phyloP scores from a whole-genome alignment of 257 asterid genomes.

The Rubia yunnanensis region DNA sequence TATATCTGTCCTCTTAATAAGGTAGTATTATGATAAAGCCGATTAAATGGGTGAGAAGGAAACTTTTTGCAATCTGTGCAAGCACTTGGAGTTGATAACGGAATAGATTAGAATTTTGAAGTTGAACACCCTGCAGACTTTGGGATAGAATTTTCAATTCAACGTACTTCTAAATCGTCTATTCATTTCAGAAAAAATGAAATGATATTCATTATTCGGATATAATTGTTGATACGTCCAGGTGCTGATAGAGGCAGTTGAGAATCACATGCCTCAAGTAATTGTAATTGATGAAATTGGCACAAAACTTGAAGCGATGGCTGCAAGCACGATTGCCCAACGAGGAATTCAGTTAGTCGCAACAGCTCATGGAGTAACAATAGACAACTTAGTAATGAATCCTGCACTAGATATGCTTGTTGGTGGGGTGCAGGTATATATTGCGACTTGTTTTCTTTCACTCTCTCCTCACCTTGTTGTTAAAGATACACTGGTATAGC shows the following conservation, averaged over 20 bases:
- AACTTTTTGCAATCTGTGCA: not conserved
- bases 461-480: not conserved
- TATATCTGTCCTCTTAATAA: conserved; percentile 2
- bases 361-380: conserved; percentile 96
- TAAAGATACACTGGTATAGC: too few species aligned
- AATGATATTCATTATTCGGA: not conserved
- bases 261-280: conserved; percentile 98
- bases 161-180: not conserved
- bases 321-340: conserved; percentile 97
- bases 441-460: not conserved
- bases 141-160: not conserved
- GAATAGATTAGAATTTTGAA: not conserved
- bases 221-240: conserved; percentile 16
- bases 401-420: conserved; percentile 97
- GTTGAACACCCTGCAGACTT: not conserved
- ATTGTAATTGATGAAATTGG: conserved; percentile 97
- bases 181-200: not conserved
- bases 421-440: conserved; percentile 88
- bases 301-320: conserved; percentile 91
- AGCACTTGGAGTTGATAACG: not conserved
- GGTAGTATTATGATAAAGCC: not conserved
- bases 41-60: not conserved
- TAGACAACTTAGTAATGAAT: conserved; percentile 85
- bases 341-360: conserved; percentile 99
- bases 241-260: conserved; percentile 99